Conservation (phyloP, 352 stramenopile species). For the Phytopythium aichiense region DNA sequence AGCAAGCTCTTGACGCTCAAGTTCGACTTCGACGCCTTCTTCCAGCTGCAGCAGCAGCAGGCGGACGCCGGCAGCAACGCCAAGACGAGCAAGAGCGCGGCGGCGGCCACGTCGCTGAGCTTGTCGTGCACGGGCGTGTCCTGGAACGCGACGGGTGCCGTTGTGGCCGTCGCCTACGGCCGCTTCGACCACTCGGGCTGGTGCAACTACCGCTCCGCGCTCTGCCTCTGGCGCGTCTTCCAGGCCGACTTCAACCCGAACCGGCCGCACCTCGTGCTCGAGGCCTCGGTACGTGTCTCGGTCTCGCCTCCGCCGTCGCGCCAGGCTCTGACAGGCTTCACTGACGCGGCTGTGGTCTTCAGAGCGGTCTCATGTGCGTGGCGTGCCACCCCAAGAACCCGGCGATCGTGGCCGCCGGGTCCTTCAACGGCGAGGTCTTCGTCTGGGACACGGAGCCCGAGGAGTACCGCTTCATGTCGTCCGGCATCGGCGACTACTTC, state of each 20-base stretch:
- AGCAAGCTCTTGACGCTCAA: slow-evolving; percentile 53
- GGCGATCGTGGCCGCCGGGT: slow-evolving; percentile 75
- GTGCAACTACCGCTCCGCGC: slow-evolving; percentile 83
- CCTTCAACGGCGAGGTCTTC: slow-evolving; percentile 86
- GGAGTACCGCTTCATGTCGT: slow-evolving; percentile 64
- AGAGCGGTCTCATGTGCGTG: slow-evolving; percentile 88
- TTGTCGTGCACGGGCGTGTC: slow-evolving; percentile 83
- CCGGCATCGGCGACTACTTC: slow-evolving; percentile 87
- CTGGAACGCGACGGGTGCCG: slow-evolving; percentile 83
- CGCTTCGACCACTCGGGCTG: slow-evolving; percentile 83
- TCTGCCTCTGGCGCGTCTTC: slow-evolving; percentile 87
- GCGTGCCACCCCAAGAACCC: slow-evolving; percentile 81
- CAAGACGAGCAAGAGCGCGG: slow-evolving; percentile 14
- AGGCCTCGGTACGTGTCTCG: slow-evolving; percentile 50
- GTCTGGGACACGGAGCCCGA: slow-evolving; percentile 73
- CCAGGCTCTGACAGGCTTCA: neutral
- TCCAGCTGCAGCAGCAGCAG: slow-evolving; percentile 30
- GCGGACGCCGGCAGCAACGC: slow-evolving; percentile 8
- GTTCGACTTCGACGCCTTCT: slow-evolving; percentile 74
- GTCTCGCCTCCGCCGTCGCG: neutral
- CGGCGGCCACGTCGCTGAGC: slow-evolving; percentile 27
- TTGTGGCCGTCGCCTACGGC: slow-evolving; percentile 81
- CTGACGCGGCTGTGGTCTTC: neutral
- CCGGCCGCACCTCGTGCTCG: slow-evolving; percentile 69
- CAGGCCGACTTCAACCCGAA: slow-evolving; percentile 61